These are phyloP conservation scores for Metschnikowia orientalis DNA, from an alignment of 805 yeast species.

Conservation along the genomic window DNA sequence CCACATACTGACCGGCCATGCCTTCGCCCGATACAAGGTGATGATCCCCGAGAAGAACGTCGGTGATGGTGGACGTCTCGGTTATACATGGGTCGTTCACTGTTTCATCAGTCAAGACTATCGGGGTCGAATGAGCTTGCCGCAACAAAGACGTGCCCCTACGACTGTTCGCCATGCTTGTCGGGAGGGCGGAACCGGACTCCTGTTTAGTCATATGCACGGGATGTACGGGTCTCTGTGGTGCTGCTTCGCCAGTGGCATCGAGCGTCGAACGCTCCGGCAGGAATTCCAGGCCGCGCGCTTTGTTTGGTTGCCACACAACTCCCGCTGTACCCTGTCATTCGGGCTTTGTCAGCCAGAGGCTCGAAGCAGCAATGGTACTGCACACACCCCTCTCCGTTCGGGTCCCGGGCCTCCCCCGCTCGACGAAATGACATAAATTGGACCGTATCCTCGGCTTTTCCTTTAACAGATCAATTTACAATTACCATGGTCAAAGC, in stretches of 20 bases:
- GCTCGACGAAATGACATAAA: constrained; percentile 6
- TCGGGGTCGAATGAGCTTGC: constrained; percentile 27
- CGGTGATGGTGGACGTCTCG: constrained; percentile 32
- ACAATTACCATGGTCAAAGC: constrained; percentile 53
- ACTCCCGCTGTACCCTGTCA: too few species aligned
- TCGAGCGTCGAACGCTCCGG: too few species aligned
- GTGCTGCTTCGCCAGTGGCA: too few species aligned
- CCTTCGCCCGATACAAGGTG: constrained; percentile 36
- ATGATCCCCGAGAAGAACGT: constrained; percentile 39
- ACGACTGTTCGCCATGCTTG: constrained; percentile 1
- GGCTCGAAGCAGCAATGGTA: constrained; percentile 3
- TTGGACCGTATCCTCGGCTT: constrained; percentile 1
- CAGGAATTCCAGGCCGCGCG: too few species aligned
- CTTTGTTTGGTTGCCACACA: too few species aligned
- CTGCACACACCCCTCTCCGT: constrained; percentile 3
- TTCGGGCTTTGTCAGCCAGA: too few species aligned
- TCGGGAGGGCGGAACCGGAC: too few species aligned
- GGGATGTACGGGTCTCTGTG: too few species aligned
- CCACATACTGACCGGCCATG: constrained; percentile 32
- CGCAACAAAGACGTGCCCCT: constrained; percentile 2
- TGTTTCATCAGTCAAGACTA: constrained; percentile 27
- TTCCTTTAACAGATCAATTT: background rate
- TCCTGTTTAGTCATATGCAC: too few species aligned
- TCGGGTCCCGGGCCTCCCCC: constrained; percentile 4
- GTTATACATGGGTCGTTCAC: constrained; percentile 16